Percentiles rank a stretch among this genome's conserved stretches.
These are phyloP conservation scores for Saccharomycopsis vini DNA, from an alignment of 805 yeast species.

Conservation along the genomic window DNA sequence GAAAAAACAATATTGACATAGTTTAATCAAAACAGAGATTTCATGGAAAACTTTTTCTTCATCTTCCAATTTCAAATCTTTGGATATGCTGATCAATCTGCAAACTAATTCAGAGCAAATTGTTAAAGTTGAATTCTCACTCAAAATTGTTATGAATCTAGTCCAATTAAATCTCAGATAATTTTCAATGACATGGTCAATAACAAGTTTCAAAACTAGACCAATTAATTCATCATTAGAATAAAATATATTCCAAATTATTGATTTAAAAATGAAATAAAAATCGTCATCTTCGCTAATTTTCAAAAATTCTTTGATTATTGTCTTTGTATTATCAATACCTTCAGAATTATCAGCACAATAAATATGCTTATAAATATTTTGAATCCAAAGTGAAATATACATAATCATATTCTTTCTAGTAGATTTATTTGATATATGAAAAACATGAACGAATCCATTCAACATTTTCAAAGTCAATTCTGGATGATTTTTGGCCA, in stretches of 20 bases:
- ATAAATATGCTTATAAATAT: slow-evolving; percentile 40
- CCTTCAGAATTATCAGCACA: slow-evolving; percentile 28
- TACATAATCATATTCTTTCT: slow-evolving; percentile 27
- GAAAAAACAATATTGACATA: slow-evolving; percentile 41
- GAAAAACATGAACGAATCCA: slow-evolving; percentile 31
- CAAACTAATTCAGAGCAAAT: slow-evolving; percentile 41
- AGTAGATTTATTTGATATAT: background rate
- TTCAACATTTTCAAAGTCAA: slow-evolving; percentile 41
- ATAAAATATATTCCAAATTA: slow-evolving; percentile 43
- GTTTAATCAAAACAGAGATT: slow-evolving; percentile 41
- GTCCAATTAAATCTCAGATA: slow-evolving; percentile 30
- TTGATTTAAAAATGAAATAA: slow-evolving; percentile 34
- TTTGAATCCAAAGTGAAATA: slow-evolving; percentile 46
- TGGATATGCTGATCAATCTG: slow-evolving; percentile 36
- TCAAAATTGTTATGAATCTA: slow-evolving; percentile 38
- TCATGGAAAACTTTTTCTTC: slow-evolving; percentile 35
- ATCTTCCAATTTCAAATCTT: slow-evolving; percentile 19
- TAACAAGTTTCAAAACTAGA: slow-evolving; percentile 42
- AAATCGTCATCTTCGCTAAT: slow-evolving; percentile 32
- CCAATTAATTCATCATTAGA: slow-evolving; percentile 37
- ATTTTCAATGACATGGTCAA: slow-evolving; percentile 22
- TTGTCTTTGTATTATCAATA: slow-evolving; percentile 36
- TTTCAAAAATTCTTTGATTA: slow-evolving; percentile 40
- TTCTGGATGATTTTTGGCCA: slow-evolving; percentile 39
- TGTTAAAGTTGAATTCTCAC: slow-evolving; percentile 40